A percentile compares a stretch with the other conserved stretches of the same genome.
These are phyloP conservation scores for Pseudozyma sp. DNA, from an alignment of 1,284 basidiomycete species.

Conservation along the genomic window DNA sequence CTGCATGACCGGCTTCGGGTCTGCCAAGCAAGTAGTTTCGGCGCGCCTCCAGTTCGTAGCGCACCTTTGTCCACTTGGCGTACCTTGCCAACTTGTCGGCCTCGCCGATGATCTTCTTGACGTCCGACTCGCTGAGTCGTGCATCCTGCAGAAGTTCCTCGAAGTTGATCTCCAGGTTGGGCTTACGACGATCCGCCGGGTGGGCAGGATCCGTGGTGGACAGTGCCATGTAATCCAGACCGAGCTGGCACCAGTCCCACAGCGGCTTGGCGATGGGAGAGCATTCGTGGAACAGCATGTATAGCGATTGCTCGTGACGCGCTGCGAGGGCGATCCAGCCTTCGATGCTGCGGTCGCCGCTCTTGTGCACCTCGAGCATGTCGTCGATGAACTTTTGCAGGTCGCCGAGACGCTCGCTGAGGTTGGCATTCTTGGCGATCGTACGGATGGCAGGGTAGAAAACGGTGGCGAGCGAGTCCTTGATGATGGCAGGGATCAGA, in stretches of 20 bases:
- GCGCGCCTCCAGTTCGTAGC: slow-evolving; percentile 64
- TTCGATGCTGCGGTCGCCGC: slow-evolving; percentile 48
- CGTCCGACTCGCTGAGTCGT: slow-evolving; percentile 59
- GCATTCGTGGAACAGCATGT: slow-evolving; percentile 64
- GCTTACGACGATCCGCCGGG: slow-evolving; percentile 59
- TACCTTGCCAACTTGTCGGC: slow-evolving; percentile 54
- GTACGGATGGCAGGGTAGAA: slow-evolving; percentile 60
- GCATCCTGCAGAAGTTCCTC: slow-evolving; percentile 64
- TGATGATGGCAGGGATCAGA: slow-evolving; percentile 61
- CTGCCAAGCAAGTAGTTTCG: slow-evolving; percentile 61
- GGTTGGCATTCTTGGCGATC: slow-evolving; percentile 54
- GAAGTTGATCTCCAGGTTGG: slow-evolving; percentile 66
- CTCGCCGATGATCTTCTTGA: slow-evolving; percentile 58
- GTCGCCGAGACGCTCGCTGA: slow-evolving; percentile 62
- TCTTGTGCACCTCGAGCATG: slow-evolving; percentile 57
- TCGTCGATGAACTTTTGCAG: slow-evolving; percentile 65
- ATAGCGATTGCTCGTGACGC: slow-evolving; percentile 64
- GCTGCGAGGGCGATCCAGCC: slow-evolving; percentile 64
- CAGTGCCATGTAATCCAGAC: slow-evolving; percentile 64
- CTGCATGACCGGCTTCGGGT: slow-evolving; percentile 43
- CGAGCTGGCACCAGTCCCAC: slow-evolving; percentile 62
- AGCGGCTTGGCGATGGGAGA: slow-evolving; percentile 59
- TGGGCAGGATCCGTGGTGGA: slow-evolving; percentile 63
- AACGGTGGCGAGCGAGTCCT: slow-evolving; percentile 61
- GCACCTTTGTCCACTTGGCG: slow-evolving; percentile 65